Base-by-base conservation (phyloP, 352 stramenopile species). In the Aphanomyces astaci region DNA sequence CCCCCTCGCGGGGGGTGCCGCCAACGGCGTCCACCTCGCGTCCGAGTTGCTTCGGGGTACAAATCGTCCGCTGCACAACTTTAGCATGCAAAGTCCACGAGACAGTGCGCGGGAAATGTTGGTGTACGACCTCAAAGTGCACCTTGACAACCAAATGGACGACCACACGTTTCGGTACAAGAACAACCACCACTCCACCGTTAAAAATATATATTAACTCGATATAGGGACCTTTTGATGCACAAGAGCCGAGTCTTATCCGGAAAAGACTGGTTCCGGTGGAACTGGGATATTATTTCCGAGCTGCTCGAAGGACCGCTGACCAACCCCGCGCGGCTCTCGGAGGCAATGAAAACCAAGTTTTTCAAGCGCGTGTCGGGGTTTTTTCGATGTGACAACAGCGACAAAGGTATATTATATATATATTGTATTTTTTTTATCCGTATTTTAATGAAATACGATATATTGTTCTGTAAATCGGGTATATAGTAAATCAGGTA, bases 331-430 rank as follows among this genome's bases (percentile, higher is more conserved):
- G 82, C 91, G 56, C 79, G 88, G 4, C 78, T 94, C 0, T 94
- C 86, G 0, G 88, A 96, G 69, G 87, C 88, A 2, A 94, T 96
- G 84, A 94, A 93, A 72, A 95, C 88, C n/a, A 96, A 96, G 73
- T 96, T 96, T 65, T 95, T 95, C 70, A 95, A 95, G 71, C 86
- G 88, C 33, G 65, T 96, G 2, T 92, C 87, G 15, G 88, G 88
- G 7, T 96, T 96, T 69, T 96, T 96, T 66, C 84, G 88, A n/a
- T 92, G 86, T 46, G 88, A 93, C 45, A 87, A 84, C 43, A 86
- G 85, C 30, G 93, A 95, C 76, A 95, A 95, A 70, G 87, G 62
- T 68, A 36, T 25, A 13, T 15, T 43, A 43, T 7, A n/a, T n/a
- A n/a, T 4, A 45, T 46, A n/a, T 5, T 43, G 30, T 43, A 15